Conservation (phyloP, 2,329 filamentous ascomycete genomes). For the Ophiocordyceps camponoti-leonardi region DNA sequence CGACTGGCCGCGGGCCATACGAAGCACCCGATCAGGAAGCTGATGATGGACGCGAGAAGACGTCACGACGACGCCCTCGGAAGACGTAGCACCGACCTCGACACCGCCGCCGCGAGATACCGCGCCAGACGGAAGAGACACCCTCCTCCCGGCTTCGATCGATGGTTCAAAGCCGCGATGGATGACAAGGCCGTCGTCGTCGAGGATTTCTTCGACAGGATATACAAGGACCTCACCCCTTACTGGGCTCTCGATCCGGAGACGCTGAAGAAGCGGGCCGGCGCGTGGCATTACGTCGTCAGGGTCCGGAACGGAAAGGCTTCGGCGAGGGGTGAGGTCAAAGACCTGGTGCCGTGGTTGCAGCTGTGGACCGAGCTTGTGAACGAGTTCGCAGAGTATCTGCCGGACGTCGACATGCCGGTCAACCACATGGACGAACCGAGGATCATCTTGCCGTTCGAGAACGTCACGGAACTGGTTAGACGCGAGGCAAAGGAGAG, state of each 20-base stretch:
- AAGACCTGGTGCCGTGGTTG: constrained; percentile 25
- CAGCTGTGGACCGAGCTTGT: constrained; percentile 32
- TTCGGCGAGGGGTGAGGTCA: constrained; percentile 17
- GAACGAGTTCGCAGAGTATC: constrained; percentile 28
- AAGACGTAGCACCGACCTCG: no score
- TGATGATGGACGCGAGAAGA: no score
- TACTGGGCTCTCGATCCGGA: constrained; percentile 38
- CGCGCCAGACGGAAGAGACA: constrained; percentile 38
- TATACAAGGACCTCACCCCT: constrained; percentile 43
- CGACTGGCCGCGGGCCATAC: no score
- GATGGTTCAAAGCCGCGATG: constrained; percentile 39
- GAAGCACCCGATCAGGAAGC: no score
- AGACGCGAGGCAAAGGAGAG: constrained; percentile 27
- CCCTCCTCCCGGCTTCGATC: constrained; percentile 45
- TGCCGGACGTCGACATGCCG: constrained; percentile 50
- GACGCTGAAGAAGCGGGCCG: constrained; percentile 19
- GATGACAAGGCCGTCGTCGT: constrained; percentile 35
- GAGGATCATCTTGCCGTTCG: constrained; percentile 41
- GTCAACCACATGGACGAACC: constrained; percentile 49
- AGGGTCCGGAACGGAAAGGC: constrained; percentile 28
- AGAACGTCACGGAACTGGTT: constrained; percentile 34
- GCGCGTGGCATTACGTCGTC: constrained; percentile 25
- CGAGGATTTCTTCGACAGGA: constrained; percentile 47
- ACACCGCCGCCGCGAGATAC: constrained; percentile 33
- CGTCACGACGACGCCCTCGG: no score